Evolutionary conservation across 768 basidiomycete species (phyloP).

Genomic region (Crucibulum laeve): DNA sequence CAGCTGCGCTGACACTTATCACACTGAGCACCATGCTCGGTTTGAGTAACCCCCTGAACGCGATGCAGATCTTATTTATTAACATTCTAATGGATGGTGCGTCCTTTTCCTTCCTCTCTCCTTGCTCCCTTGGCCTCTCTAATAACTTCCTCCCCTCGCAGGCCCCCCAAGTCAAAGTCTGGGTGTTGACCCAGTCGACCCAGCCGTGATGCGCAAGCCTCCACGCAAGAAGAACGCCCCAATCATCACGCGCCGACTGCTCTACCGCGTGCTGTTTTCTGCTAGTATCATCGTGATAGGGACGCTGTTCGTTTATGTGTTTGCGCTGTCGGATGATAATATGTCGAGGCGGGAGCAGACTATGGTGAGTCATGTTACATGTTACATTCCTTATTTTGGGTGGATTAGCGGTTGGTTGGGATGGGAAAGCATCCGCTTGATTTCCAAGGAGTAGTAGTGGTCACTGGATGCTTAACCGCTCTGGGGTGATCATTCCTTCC

Average conservation of each 20-base stretch:
- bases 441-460: not conserved
- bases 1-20: conserved; percentile 91
- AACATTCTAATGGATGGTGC: conserved; percentile 98
- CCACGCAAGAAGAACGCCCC: conserved; percentile 92
- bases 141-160: conserved; percentile 21
- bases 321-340: conserved; percentile 77
- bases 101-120: conserved; percentile 14
- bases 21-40: conserved; percentile 90
- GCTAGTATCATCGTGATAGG: conserved; percentile 89
- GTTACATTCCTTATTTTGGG: no score
- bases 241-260: conserved; percentile 71
- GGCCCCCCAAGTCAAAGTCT: conserved; percentile 94
- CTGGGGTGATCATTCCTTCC: no score
- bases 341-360: conserved; percentile 91
- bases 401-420: no score
- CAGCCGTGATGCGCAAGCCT: conserved; percentile 86
- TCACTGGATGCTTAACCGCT: no score
- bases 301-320: conserved; percentile 82
- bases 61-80: conserved; percentile 99
- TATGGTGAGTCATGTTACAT: conserved; percentile 63
- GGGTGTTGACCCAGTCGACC: conserved; percentile 95
- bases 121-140: conserved; percentile 1
- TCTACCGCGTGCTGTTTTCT: conserved; percentile 85
- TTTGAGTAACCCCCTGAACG: conserved; percentile 88
- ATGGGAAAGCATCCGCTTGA: no score